Evolutionary conservation across 2,329 filamentous ascomycete species (phyloP), one percentile per base, ranked within the genome.

Genomic region (Colletotrichum sansevieriae): DNA sequence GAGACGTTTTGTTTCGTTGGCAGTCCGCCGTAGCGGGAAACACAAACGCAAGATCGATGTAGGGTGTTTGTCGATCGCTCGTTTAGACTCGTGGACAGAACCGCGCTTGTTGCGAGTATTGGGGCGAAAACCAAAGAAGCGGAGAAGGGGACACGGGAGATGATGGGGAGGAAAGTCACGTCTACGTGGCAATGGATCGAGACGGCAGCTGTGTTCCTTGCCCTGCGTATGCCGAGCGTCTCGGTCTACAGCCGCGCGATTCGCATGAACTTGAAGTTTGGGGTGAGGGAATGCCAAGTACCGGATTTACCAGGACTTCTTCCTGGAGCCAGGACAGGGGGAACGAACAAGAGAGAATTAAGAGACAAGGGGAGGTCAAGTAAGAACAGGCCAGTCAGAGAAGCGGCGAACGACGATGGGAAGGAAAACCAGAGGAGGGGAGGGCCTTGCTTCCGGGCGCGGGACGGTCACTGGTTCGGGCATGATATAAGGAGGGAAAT

Each of bases 11-110:
- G 62, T 65, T 65, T 68, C 55, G 29, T 18, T 5, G 13, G 11
- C 22, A 15, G 25, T 8, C 15, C 9, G 13, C 8, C 18, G 33
- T 29, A 43, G 44, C n/a, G 35, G 25, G 41, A 68, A 68, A 65
- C 64, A 54, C 49, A 56, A 44, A 25, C 12, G 25, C 1, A 44
- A 20, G 41, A 61, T 61, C 62, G 46, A 41, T 39, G 56, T 55
- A 25, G 65, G 63, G 39, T 60, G 62, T 55, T 51, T 54, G 65
- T 65, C 65, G 65, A 68, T 68, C 65, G 29, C 22, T 35, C 18
- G 46, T 41, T 68, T 47, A 65, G 52, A 59, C 33, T 44, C 18
- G 35, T 47, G n/a, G 18, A 37, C 15, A 39, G 47, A 18, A 65
- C 47, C 46, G 65, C 55, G 62, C 55, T 61, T 61, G 62, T 55